Base-by-base conservation (phyloP, 345 rosid genomes). In the Gossypium mustelinum region DNA sequence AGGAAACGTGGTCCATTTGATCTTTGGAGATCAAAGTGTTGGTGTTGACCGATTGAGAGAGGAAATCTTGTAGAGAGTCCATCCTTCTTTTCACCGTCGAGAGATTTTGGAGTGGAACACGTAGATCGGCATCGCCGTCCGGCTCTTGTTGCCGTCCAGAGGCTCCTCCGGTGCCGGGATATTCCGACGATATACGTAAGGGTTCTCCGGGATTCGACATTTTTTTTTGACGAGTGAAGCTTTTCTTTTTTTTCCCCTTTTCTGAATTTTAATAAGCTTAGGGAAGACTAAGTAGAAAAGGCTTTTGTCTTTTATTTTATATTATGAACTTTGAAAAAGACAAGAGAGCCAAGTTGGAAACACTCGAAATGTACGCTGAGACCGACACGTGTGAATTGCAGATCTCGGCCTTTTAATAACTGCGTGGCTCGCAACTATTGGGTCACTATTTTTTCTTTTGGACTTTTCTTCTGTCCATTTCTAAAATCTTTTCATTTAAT, bases 1-100 rank as follows among this genome's bases (percentile, higher is more conserved):
- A 68, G 41, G 89, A 88, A 20, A 88, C 83, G 77, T 73, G 16
- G 45, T 76, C 80, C 92, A 88, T 86, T 75, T 85, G 82, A 44
- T 75, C 72, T 73, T 75, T 71, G 22, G 80, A 45, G 51, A 86
- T 75, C 34, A 88, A 44, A 16, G 73, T 76, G 75, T 82, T 77
- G 60, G 44, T 44, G 82, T 77, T 83, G 79, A 86, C 78, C 55
- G 92, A 83, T 62, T 81, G 79, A 34, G 83, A 72, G 7, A 88
- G 73, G 73, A 88, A 83, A 1, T 70, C 70, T 48, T 83, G 88
- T 20, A 88, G 76, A 7, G 84, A 79, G 65, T 86, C 92, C 88
- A 88, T 85, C 64, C 87, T 81, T 11, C 41, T 6, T 11, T 75
- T 71, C n/a, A 88, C 77, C 1, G 79, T 44, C 1, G 84, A 81